Evolutionary conservation across 129 eudicot species (phyloP).

Genomic region (Helichrysum umbraculigerum): DNA sequence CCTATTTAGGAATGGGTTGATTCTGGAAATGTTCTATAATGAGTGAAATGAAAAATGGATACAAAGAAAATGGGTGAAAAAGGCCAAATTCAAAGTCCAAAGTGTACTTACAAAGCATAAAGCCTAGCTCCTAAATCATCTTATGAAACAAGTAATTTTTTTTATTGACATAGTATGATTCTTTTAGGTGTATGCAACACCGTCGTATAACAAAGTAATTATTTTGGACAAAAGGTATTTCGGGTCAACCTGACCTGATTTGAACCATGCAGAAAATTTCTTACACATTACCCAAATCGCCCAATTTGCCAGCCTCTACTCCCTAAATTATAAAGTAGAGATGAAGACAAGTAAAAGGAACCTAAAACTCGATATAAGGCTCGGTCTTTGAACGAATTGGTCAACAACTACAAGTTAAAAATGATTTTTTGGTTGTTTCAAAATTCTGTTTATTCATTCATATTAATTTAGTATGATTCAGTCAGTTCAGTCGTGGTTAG

Average conservation of each 20-base stretch:
- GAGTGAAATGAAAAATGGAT: too few species aligned
- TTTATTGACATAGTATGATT: background rate
- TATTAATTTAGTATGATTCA: background rate
- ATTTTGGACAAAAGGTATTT: background rate
- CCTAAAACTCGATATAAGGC: background rate
- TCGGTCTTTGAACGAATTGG: background rate
- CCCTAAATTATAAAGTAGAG: background rate
- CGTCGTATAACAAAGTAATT: too few species aligned
- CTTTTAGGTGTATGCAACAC: background rate
- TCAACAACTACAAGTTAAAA: background rate
- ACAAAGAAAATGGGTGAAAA: background rate
- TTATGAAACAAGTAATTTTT: too few species aligned
- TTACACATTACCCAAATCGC: background rate
- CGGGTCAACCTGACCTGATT: background rate
- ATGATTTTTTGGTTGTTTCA: background rate
- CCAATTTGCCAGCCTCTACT: background rate
- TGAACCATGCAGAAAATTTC: too few species aligned
- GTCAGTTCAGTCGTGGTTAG: background rate
- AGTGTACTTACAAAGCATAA: background rate
- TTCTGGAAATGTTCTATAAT: background rate
- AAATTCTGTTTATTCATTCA: background rate
- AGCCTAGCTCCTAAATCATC: background rate
- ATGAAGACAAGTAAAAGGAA: background rate
- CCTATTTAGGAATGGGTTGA: background rate
- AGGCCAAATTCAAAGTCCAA: background rate